phyloP scores from a whole-genome alignment of 768 basidiomycete species.

The Suillus clintonianus region DNA sequence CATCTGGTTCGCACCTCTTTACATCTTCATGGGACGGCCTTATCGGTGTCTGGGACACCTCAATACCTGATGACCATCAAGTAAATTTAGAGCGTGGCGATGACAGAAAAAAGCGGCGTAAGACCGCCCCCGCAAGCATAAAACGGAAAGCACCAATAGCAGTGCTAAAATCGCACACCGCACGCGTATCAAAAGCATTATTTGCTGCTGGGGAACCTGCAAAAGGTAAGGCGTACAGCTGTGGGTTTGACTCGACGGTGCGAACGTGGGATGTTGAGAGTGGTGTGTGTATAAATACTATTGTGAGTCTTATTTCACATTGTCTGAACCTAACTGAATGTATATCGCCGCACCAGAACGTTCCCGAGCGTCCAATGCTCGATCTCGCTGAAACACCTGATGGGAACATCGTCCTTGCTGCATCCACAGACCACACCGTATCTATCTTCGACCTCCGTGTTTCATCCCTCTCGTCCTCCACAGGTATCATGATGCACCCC shows the following conservation, averaged over 20 bases:
- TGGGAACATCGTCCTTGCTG: slow-evolving; percentile 43
- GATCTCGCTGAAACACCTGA: slow-evolving; percentile 53
- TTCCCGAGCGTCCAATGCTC: slow-evolving; percentile 75
- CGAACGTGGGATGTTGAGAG: slow-evolving; percentile 84
- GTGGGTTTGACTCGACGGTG: slow-evolving; percentile 90
- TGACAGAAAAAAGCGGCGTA: slow-evolving; percentile 63
- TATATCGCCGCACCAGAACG: slow-evolving; percentile 43
- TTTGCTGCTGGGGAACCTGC: slow-evolving; percentile 45
- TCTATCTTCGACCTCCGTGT: slow-evolving; percentile 69
- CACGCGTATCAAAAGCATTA: slow-evolving; percentile 71
- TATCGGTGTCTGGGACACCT: slow-evolving; percentile 79
- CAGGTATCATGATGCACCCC: slow-evolving; percentile 55
- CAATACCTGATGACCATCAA: slow-evolving; percentile 64
- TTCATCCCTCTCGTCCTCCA: slow-evolving; percentile 33
- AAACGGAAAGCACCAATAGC: slow-evolving; percentile 67
- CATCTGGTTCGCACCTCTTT: slow-evolving; percentile 62
- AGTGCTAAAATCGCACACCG: slow-evolving; percentile 84
- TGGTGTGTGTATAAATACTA: slow-evolving; percentile 69
- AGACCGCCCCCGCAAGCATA: slow-evolving; percentile 41
- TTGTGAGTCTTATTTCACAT: slow-evolving; percentile 46
- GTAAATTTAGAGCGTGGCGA: slow-evolving; percentile 32
- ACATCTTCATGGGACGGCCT: slow-evolving; percentile 88
- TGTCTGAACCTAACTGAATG: background rate
- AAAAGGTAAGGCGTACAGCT: slow-evolving; percentile 59
- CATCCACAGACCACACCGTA: slow-evolving; percentile 76